Conservation (phyloP, 495 filamentous ascomycete species). For the Penicillium chermesinum region DNA sequence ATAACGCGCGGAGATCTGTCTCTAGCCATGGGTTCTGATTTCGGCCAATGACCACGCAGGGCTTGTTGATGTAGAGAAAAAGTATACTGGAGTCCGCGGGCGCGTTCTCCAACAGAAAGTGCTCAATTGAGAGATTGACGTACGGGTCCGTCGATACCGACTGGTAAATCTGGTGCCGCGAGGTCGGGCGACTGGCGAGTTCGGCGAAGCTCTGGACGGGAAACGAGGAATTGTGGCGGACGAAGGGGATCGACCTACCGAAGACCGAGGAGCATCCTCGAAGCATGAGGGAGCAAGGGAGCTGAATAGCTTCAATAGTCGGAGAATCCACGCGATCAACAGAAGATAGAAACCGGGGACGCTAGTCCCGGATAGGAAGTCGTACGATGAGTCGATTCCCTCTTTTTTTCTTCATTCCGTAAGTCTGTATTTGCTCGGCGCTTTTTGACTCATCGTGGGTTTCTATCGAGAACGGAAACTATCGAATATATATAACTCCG, state of each 20-base stretch:
- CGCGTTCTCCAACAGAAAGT: conserved; percentile 73
- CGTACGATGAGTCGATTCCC: conserved; percentile 24
- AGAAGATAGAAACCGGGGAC: conserved; percentile 20
- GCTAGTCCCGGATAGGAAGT: conserved; percentile 30
- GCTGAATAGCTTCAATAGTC: conserved; percentile 1
- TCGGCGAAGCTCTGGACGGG: conserved; percentile 37
- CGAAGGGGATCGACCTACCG: conserved; percentile 9
- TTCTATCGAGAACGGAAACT: neutral
- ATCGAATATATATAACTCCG: neutral
- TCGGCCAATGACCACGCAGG: conserved; percentile 83
- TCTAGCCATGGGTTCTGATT: conserved; percentile 99
- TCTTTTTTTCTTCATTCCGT: conserved; percentile 8
- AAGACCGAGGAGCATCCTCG: conserved; percentile 11
- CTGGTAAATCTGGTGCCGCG: conserved; percentile 67
- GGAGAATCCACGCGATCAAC: neutral
- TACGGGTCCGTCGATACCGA: conserved; percentile 72
- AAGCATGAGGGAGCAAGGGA: conserved; percentile 21
- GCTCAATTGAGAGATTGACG: conserved; percentile 92
- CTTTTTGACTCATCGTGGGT: neutral
- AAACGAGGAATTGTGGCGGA: conserved; percentile 34
- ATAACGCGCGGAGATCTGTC: conserved; percentile 62
- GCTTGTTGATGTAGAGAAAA: conserved; percentile 81
- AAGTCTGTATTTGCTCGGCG: neutral
- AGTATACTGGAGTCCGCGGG: conserved; percentile 66
- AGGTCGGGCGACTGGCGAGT: conserved; percentile 34